These are phyloP conservation scores for Huntiella bhutanensis DNA, from an alignment of 2,329 filamentous ascomycete species.

Conservation along the genomic window DNA sequence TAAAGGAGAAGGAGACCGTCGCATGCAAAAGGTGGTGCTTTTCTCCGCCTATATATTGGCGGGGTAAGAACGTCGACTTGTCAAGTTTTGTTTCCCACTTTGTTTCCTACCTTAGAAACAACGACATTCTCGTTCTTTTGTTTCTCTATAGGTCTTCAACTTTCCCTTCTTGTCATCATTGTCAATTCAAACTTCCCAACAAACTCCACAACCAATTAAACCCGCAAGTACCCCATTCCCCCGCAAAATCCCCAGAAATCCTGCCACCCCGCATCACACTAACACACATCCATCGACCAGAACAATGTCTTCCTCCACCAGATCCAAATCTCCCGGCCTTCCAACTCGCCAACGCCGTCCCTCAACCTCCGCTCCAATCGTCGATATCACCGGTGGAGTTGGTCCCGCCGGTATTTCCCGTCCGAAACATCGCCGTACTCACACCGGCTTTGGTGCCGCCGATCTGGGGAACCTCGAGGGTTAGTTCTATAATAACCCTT, in stretches of 20 bases:
- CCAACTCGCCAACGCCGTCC: constrained; percentile 57
- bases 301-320: constrained; percentile 12
- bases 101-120: no score
- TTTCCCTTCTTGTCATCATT: no score
- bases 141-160: no score
- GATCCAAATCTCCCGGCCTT: constrained; percentile 14
- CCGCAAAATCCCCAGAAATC: not conserved
- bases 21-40: no score
- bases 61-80: no score
- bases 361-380: constrained; percentile 64
- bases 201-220: no score
- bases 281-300: constrained; percentile 9
- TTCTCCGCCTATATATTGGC: no score
- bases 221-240: not conserved
- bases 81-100: no score
- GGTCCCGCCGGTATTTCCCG: constrained; percentile 69
- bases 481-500: constrained; percentile 19
- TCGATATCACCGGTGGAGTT: constrained; percentile 70
- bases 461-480: constrained; percentile 93
- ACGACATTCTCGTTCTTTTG: no score
- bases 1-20: no score
- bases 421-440: constrained; percentile 94
- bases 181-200: no score
- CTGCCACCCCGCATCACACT: not conserved
- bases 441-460: constrained; percentile 72